Base-by-base conservation (phyloP, 2,329 filamentous ascomycete species). In the Macroventuria anomochaeta region DNA sequence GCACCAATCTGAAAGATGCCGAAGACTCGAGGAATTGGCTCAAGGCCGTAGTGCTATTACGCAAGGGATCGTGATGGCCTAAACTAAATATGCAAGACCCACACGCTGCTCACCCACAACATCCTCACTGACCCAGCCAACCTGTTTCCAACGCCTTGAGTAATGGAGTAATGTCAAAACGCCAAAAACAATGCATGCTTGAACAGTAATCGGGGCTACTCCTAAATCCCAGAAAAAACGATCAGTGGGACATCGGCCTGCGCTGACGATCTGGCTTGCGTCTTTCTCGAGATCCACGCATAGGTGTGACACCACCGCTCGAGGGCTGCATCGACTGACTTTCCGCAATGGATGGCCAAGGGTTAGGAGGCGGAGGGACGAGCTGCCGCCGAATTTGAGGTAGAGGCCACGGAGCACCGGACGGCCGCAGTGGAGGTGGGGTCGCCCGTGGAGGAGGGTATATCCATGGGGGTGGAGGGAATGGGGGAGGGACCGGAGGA, bases 101-200 rank as follows among this genome's bases (percentile, higher is more conserved):
- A 28, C 20, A 38, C 7, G 43, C 25, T 47, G 12, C 42, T 38
- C 11, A 32, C 42, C 42, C 18, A 28, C 37, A 53, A 36, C 21
- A 17, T 18, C 36, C 51, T 11, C 15, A 31, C 39, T 12, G 23
- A 15, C 12, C 51, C 39, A 29, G 39, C 44, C 44, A n/a, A 46
- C 34, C 44, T 37, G 13, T 32, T 28, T 6, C 21, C 44, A 46
- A 54, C 28, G 33, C 39, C 44, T 25, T 32, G 20, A 26, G 12
- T 23, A 6, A 48, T 29, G 17, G 20, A 26, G 12, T 23, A 6
- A 48, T 29, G 17, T 29, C 1, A 13, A 39, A 49, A 54, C 51
- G 46, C 44, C 51, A n/a, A 41, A n/a, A 54, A 52, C 12, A 48
- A 49, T 34, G 49, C 38, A 26, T 41, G 20, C 39, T n/a, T 18